A percentile compares a stretch with the other conserved stretches of the same genome.
Evolutionary conservation across 371 early-diverging fungal species (phyloP).

Genomic region (Smittium culicis): DNA sequence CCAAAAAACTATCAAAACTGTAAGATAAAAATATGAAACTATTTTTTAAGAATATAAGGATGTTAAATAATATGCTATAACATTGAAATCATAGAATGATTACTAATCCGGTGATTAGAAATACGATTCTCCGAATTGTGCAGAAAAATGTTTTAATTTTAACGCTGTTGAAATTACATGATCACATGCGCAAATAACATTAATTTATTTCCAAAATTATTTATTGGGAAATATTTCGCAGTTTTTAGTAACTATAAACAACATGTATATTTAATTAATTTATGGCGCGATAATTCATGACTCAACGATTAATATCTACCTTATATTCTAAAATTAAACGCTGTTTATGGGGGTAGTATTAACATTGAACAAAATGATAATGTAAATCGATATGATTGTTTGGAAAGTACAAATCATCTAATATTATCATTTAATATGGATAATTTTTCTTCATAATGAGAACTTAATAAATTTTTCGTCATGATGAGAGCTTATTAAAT

Average conservation of each 20-base stretch:
- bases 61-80: background rate
- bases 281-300: too few relatives aligned
- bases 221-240: background rate
- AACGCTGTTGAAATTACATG: background rate
- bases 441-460: too few relatives aligned
- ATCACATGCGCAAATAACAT: slow-evolving; percentile 5
- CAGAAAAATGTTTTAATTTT: slow-evolving; percentile 8
- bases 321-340: too few relatives aligned
- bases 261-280: slow-evolving; percentile 7
- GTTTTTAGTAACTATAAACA: slow-evolving; percentile 3
- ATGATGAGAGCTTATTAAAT: too few relatives aligned
- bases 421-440: too few relatives aligned
- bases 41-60: background rate
- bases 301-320: too few relatives aligned
- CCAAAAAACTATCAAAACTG: background rate
- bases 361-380: too few relatives aligned
- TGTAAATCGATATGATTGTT: too few relatives aligned
- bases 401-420: too few relatives aligned
- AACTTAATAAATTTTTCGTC: too few relatives aligned
- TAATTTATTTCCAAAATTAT: background rate
- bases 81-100: slow-evolving; percentile 4
- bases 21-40: slow-evolving; percentile 3
- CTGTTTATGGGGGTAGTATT: too few relatives aligned
- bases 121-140: slow-evolving; percentile 1
- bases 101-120: background rate